Evolutionary conservation across 148 eudicot species (phyloP), one percentile per base, ranked within the genome.

Genomic region (Fagopyrum tataricum): DNA sequence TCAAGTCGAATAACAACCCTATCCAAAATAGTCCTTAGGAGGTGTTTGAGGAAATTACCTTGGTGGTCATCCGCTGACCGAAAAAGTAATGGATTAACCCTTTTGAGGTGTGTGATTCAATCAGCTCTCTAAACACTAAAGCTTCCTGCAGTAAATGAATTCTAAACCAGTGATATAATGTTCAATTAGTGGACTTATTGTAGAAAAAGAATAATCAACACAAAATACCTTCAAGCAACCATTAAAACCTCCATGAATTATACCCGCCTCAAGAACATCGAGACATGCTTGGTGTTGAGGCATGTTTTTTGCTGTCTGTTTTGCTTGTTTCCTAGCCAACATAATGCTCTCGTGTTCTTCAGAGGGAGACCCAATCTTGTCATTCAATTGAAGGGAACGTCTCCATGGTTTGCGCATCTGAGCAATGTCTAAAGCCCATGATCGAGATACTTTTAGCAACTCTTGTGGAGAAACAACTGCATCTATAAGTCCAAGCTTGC

Each of bases 241-340:
- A 75, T 68, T 49, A 82, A 91, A 89, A 31, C 97, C 97, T 78
- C 97, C 98, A 82, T 80, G 93, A 39, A 89, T 49, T 47, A 94
- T 82, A 71, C 98, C 98, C 70, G 85, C 86, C 80, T 88, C 97
- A 73, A 91, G 84, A 61, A 87, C 95, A 80, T 94, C 96, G 76
- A 94, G 86, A 79, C 98, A 94, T 67, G 88, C 93, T 67, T 75
- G 89, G 78, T 89, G 93, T 72, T 91, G 98, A 81, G 96, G 96
- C 96, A 94, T 73, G 81, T 94, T 84, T 70, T 85, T 85, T 61
- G 86, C 83, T 51, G 85, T 87, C 72, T 72, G 89, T 77, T 83
- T 93, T 74, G 85, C 97, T 75, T 86, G 87, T 76, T 94, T 90
- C 77, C 97, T 84, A 7, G 96, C 90, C 42, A 51, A 52, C 81